Conservation (phyloP, 768 basidiomycete species). For the Boletus reticuloceps region DNA sequence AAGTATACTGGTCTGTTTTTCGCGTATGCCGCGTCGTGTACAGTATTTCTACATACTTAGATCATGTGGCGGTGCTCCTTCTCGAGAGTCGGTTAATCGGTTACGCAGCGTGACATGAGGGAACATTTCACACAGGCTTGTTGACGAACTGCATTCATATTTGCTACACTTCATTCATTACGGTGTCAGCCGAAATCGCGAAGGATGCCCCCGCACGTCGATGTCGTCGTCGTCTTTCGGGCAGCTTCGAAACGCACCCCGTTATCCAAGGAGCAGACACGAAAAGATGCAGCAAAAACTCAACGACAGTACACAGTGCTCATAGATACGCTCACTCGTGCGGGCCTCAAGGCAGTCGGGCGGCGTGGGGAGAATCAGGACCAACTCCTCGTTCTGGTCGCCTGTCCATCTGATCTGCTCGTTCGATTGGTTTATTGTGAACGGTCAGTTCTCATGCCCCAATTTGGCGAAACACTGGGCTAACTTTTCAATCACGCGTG, state of each 20-base stretch:
- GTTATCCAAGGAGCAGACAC: conserved; percentile 59
- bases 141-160: background rate
- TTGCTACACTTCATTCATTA: background rate
- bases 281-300: conserved; percentile 61
- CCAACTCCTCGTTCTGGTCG: conserved; percentile 74
- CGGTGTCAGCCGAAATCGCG: background rate
- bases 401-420: conserved; percentile 61
- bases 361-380: conserved; percentile 74
- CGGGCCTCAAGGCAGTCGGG: conserved; percentile 69
- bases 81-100: no score
- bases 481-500: background rate
- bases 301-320: conserved; percentile 68
- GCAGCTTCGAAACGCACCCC: conserved; percentile 39
- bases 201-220: conserved; percentile 54
- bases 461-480: background rate
- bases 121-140: background rate
- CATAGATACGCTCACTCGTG: conserved; percentile 55
- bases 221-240: conserved; percentile 72
- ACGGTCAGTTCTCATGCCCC: conserved; percentile 46
- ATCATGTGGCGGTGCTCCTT: no score
- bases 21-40: conserved; percentile 5
- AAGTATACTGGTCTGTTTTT: background rate
- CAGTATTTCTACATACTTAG: background rate
- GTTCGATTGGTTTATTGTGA: conserved; percentile 68
- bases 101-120: no score